Conservation (phyloP, 1,139 yeast species). For the Geotrichum bryndzae region DNA sequence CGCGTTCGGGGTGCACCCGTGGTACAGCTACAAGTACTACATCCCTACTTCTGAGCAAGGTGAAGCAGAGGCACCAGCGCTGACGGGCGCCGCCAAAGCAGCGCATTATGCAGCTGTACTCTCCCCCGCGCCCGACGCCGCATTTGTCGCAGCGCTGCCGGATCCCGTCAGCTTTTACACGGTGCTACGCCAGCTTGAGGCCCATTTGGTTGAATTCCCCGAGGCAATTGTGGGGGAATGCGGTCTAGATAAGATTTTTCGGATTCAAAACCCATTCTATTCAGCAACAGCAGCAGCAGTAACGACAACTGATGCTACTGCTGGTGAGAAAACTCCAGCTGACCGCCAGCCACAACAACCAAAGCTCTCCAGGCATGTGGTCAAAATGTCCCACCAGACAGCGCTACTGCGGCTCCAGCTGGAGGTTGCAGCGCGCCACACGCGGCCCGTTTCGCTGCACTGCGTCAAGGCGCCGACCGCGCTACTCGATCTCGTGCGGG, state of each 20-base stretch:
- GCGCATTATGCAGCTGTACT: conserved; percentile 55
- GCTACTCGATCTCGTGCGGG: conserved; percentile 43
- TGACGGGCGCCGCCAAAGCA: conserved; percentile 21
- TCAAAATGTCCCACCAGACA: conserved; percentile 59
- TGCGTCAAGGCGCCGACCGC: conserved; percentile 74
- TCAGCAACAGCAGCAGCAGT: conserved; percentile 44
- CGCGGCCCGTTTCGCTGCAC: conserved; percentile 65
- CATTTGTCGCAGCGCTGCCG: conserved; percentile 51
- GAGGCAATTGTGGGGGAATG: conserved; percentile 65
- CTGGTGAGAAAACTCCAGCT: conserved; percentile 13
- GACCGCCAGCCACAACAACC: conserved; percentile 27
- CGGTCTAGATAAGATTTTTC: conserved; percentile 74
- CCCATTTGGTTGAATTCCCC: conserved; percentile 30
- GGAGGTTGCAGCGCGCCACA: conserved; percentile 44
- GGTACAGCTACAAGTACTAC: conserved; percentile 69
- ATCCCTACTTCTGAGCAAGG: conserved; percentile 22
- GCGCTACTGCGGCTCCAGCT: conserved; percentile 48
- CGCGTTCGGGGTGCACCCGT: conserved; percentile 84
- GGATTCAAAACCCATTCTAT: conserved; percentile 36
- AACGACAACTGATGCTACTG: too few relatives aligned
- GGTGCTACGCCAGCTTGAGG: conserved; percentile 37
- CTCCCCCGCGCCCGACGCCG: conserved; percentile 37
- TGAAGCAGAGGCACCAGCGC: conserved; percentile 10
- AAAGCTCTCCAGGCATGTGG: conserved; percentile 41
- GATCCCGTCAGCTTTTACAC: conserved; percentile 47